phyloP scores from a whole-genome alignment of 352 stramenopile species.

The Phytophthora litchii region DNA sequence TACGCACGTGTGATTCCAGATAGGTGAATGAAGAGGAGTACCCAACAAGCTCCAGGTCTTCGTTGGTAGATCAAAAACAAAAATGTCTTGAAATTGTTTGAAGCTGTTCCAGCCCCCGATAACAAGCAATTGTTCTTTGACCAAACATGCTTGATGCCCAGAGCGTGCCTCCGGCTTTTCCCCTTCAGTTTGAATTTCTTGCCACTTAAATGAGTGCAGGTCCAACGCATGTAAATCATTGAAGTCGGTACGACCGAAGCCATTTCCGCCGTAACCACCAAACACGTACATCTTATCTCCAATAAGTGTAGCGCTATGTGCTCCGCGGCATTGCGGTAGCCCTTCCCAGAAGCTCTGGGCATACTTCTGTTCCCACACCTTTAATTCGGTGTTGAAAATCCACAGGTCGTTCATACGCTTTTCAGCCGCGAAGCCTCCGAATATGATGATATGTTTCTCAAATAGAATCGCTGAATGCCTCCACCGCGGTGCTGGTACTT shows the following conservation, averaged over 20 bases:
- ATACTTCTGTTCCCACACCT: conserved; percentile 94
- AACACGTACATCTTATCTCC: conserved; percentile 94
- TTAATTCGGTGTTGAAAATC: conserved; percentile 94
- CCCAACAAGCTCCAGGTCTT: conserved; percentile 85
- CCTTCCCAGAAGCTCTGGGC: conserved; percentile 89
- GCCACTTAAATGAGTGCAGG: conserved; percentile 92
- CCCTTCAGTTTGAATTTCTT: conserved; percentile 84
- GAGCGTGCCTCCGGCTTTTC: conserved; percentile 92
- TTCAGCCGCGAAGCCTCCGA: conserved; percentile 93
- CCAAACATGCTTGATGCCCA: conserved; percentile 92
- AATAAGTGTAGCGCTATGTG: conserved; percentile 90
- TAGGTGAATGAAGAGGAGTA: conserved; percentile 63
- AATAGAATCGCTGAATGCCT: conserved; percentile 83
- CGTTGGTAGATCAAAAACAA: conserved; percentile 90
- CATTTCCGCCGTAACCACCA: conserved; percentile 96
- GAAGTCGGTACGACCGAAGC: conserved; percentile 95
- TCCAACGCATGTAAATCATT: conserved; percentile 95
- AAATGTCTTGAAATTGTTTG: conserved; percentile 97
- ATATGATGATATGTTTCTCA: conserved; percentile 92
- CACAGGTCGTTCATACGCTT: conserved; percentile 97
- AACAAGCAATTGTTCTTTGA: conserved; percentile 93
- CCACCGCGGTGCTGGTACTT: conserved; percentile 78
- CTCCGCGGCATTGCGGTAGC: conserved; percentile 90
- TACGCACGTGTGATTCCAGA: conserved; percentile 96
- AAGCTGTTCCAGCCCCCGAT: conserved; percentile 96